A percentile compares a stretch with the other conserved stretches of the same genome.
Evolutionary conservation across 306 rosid species (phyloP).

Genomic region (Inga laurina): DNA sequence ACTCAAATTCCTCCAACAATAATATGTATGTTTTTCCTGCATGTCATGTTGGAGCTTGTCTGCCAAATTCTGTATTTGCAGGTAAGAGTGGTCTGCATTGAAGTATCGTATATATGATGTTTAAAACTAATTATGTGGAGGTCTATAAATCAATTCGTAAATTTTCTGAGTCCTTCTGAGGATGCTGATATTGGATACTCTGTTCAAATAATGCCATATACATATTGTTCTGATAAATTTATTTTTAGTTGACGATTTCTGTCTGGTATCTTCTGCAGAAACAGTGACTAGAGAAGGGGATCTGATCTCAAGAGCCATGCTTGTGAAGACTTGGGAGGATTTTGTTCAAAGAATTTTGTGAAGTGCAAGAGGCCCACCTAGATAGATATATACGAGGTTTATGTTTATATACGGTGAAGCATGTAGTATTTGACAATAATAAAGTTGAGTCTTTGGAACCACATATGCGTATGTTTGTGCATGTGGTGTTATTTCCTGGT

Average conservation of each 20-base stretch:
- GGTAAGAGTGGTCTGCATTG: background rate
- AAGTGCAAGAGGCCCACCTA: conserved; percentile 39
- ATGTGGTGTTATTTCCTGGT: conserved; percentile 1
- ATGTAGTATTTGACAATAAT: conserved; percentile 39
- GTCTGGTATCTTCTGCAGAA: conserved; percentile 51
- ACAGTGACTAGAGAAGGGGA: conserved; percentile 17
- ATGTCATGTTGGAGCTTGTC: background rate
- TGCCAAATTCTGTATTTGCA: background rate
- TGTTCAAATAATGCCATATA: background rate
- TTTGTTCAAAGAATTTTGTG: conserved; percentile 10
- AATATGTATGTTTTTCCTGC: background rate
- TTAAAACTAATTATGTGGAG: background rate
- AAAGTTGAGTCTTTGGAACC: conserved; percentile 33
- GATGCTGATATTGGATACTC: background rate
- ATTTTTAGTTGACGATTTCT: conserved; percentile 25
- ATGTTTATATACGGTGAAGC: conserved; percentile 18
- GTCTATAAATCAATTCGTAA: background rate
- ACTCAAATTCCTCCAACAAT: background rate
- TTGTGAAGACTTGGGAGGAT: conserved; percentile 32
- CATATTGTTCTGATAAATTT: conserved; percentile 4
- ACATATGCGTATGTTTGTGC: conserved; percentile 36
- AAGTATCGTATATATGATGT: background rate
- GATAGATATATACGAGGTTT: conserved; percentile 22
- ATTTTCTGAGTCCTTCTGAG: conserved; percentile 20
- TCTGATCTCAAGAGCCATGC: conserved; percentile 30